These are phyloP conservation scores for Dendrostoma leiphaemia DNA, from an alignment of 2,329 filamentous ascomycete species.

Conservation along the genomic window DNA sequence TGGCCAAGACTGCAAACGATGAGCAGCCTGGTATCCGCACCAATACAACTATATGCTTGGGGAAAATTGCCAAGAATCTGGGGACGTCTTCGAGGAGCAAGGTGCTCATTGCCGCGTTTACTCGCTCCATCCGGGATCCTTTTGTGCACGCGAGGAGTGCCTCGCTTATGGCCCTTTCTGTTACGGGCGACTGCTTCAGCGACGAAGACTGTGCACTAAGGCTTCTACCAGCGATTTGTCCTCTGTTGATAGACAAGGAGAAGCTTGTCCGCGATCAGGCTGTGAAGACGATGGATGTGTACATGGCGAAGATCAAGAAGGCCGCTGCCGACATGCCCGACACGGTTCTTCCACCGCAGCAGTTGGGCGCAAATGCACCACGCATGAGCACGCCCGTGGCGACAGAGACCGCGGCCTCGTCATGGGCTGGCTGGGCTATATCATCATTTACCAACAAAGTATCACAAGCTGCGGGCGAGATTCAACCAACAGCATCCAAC, in stretches of 20 bases:
- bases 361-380: conserved; percentile 55
- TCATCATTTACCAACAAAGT: conserved; percentile 98
- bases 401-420: conserved; percentile 54
- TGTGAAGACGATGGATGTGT: conserved; percentile 83
- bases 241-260: conserved; percentile 88
- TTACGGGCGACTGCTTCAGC: conserved; percentile 80
- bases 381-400: conserved; percentile 78
- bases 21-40: conserved; percentile 96
- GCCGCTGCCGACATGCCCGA: conserved; percentile 77
- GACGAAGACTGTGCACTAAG: conserved; percentile 87
- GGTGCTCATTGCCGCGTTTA: conserved; percentile 90
- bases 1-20: conserved; percentile 95
- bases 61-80: conserved; percentile 91
- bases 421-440: conserved; percentile 96
- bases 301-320: conserved; percentile 79
- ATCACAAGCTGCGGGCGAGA: conserved; percentile 80
- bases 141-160: conserved; percentile 94
- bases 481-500: conserved; percentile 57
- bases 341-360: conserved; percentile 64
- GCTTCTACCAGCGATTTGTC: conserved; percentile 80
- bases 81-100: conserved; percentile 77
- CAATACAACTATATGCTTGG: conserved; percentile 95
- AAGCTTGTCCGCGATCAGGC: conserved; percentile 92
- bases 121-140: conserved; percentile 83
- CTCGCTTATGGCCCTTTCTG: conserved; percentile 78